These are phyloP conservation scores for Salix brachista DNA, from an alignment of 345 rosid species.

Conservation along the genomic window DNA sequence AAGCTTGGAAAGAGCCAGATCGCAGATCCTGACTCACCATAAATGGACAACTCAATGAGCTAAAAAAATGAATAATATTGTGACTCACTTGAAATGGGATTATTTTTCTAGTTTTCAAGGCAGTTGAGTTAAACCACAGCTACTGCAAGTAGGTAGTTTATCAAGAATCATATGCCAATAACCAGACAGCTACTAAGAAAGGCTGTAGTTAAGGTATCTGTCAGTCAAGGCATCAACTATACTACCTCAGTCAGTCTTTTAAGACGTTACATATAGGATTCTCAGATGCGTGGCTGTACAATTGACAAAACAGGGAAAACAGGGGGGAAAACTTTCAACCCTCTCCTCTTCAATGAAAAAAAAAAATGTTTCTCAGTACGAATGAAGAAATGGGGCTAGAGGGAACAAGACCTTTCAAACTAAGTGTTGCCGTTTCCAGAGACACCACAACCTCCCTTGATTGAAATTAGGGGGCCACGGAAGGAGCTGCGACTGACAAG, in stretches of 20 bases:
- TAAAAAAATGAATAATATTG: not conserved
- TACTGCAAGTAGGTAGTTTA: not conserved
- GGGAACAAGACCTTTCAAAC: slow-evolving; percentile 24
- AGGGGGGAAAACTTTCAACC: not conserved
- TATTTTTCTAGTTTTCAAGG: not conserved
- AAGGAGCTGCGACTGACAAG: slow-evolving; percentile 40
- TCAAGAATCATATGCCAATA: slow-evolving; percentile 6
- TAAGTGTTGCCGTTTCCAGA: slow-evolving; percentile 27
- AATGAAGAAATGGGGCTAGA: slow-evolving; percentile 15
- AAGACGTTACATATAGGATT: slow-evolving; percentile 13
- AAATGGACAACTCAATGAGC: not conserved
- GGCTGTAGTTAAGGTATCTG: not conserved
- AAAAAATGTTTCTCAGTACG: slow-evolving; percentile 19
- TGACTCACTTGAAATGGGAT: not conserved
- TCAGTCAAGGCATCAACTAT: slow-evolving; percentile 15
- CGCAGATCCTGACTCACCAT: not conserved
- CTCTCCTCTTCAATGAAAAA: slow-evolving; percentile 5
- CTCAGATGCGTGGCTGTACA: slow-evolving; percentile 34
- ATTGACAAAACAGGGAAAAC: not conserved
- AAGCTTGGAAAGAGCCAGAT: not conserved
- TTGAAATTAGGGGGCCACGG: slow-evolving; percentile 49
- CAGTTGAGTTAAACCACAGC: not conserved
- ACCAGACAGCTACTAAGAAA: not conserved
- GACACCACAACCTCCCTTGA: slow-evolving; percentile 53
- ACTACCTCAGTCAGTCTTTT: slow-evolving; percentile 12